Evolutionary conservation across 2,329 filamentous ascomycete species (phyloP), one percentile per base, ranked within the genome.

Genomic region (Dactylonectria estremocensis): DNA sequence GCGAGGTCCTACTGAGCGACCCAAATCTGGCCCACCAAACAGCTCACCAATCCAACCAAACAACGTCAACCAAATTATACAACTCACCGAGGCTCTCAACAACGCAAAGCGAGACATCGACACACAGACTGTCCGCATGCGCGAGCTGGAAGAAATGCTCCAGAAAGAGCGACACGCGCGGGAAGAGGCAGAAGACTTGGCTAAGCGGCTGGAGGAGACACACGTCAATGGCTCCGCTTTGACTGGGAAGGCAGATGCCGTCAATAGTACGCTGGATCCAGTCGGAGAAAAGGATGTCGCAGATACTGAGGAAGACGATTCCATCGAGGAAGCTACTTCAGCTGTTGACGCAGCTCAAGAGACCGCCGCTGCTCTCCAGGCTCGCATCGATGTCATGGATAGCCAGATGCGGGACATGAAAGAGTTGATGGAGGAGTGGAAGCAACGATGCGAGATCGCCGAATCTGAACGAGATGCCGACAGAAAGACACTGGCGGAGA

Each of bases 51-150:
- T 89, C 40, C 87, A 90, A 11, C 86, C 86, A 61, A 88, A 90
- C 68, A 89, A 84, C 66, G 76, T 86, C 75, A 92, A 91, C 76
- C 95, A 97, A 76, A 94, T 98, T 61, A 84, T 95, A 5, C 91
- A 93, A 18, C 85, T 99, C 14, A 94, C 95, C 7, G 95, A 98
- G 75, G 94, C 94, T 20, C 84, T 99, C 49, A 93, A 92, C 61
- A 90, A 89, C 66, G 93, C 95, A 10, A 97, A 94, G 82, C 92
- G 92, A 74, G 95, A 98, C 77, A 90, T 98, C 48, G 95, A 97
- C 75, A 88, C 87, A n/a, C 95, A 98, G 78, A 91, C 90, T 57
- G 87, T 90, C 48, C 91, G 93, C 33, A 91, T 98, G 79, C 92
- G 91, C 73, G 92, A 95, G 74, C 84, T 98, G 13, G 95, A 98